Base-by-base conservation (phyloP, 352 stramenopile species). In the Globisporangium ultimum region DNA sequence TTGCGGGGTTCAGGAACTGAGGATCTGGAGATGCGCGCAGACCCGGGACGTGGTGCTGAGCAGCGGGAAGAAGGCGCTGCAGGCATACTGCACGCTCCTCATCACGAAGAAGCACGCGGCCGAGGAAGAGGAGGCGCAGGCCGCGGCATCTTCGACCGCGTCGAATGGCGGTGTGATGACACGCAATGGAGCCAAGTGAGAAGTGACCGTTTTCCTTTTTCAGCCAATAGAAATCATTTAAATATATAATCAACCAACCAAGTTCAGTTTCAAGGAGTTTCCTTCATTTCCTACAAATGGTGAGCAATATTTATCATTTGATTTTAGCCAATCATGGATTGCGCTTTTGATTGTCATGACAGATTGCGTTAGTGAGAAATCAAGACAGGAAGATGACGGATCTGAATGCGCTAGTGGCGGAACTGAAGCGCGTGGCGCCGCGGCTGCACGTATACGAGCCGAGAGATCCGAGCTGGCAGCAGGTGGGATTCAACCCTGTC, bases 31-130 rank as follows among this genome's bases (percentile, higher is more conserved):
- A 8, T 15, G 15, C 36, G 5, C 12, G 1, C 50, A 85, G 72
- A 87, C 79, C 0, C 70, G 81, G 28, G 76, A 90, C 38, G 76
- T 89, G 50, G 83, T 92, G 38, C 64, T 92, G 9, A 72, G 64
- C 42, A 89, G 83, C 28, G 83, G 83, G 4, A 91, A 89, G 64
- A 88, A 88, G 50, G 74, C 74, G 15, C 38, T 91, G 20, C 78
- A 88, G 47, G 77, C 79, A 18, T 91, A 91, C 59, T 91, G 80
- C 46, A 84, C 78, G 8, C 58, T 87, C 41, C 55, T 91, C 11
- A 63, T 88, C 56, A 85, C 72, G 56, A 76, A 81, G 48, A 88
- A 84, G 22, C 60, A 64, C n/a, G 45, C 48, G 0, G 61, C 41
- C 3, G 71, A 83, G 20, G 69, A 68, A 9, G 65, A 81, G 2